Evolutionary conservation across 2,329 filamentous ascomycete genomes (phyloP), one percentile per base, ranked within the genome.

Genomic region (Cladosporium oxysporum): DNA sequence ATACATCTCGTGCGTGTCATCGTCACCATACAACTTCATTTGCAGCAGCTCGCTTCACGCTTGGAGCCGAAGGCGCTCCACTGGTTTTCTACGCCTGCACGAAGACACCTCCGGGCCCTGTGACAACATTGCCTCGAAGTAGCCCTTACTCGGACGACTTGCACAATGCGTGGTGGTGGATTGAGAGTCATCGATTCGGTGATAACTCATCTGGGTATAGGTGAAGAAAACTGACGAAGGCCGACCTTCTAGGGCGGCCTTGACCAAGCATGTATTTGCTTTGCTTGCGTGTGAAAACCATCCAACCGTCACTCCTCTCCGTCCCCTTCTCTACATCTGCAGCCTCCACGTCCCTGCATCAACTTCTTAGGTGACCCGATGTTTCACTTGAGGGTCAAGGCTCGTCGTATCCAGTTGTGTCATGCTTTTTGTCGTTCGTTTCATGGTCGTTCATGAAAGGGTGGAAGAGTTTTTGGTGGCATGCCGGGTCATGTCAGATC

Each of bases 331-430:
- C 26, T 28, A 35, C 21, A 44, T 57, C 49, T 63, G 61, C 50
- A 64, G 62, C 53, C 53, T 26, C 41, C 35, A 62, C 52, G n/a
- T 58, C 52, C 62, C 62, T 58, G 63, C 63, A 65, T 63, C 60
- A 65, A 65, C 63, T 59, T 55, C 50, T 12, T 7, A 53, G 23
- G 50, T 31, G 50, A 53, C 23, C 23, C 50, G 12, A 29, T 12
- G 23, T 64, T 59, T 41, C 35, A 41, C 35, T 41, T 58, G 55
- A 33, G 55, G 33, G 55, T 33, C 55, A 58, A 58, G 55, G 55
- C 33, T 58, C 55, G 55, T 58, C 55, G 55, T 58, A 58, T 58
- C 55, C 33, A 58, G 55, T 28, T 58, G n/a, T 28, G 21, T 41
- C 55, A 58, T 41, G 55, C 55, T 58, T 37, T 57, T 55, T 55